Base-by-base conservation (phyloP, 2,329 filamentous ascomycete species). In the Juglanconis oblonga region DNA sequence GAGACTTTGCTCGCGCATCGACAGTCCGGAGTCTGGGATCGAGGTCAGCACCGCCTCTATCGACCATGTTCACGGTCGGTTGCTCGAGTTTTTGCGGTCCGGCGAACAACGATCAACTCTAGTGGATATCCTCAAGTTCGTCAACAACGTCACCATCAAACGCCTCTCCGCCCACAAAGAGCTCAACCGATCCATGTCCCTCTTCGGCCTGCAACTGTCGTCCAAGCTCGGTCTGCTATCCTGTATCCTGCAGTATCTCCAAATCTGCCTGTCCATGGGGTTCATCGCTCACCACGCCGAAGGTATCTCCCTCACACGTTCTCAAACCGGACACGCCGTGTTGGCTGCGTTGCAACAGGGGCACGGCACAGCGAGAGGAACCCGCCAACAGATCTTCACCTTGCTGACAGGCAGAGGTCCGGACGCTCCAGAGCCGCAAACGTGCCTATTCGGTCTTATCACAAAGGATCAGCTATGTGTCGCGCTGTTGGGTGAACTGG, bases 81-180 rank as follows among this genome's bases (percentile, higher is more conserved):
- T 5, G 64, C 71, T 52, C 63, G 63, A 10, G 6, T n/a, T 31
- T n/a, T 53, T 47, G 45, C 35, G 45, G n/a, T 7, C 8, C 8
- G 52, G 55, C 13, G 11, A 56, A 3, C 4, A 24, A 9, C 8
- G 14, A 9, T 17, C 45, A 7, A 5, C 44, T 49, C 9, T 32
- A 3, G 17, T 51, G 24, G 50, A 67, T 2, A 32, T 69, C 40
- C 66, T 80, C 44, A 62, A 67, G 1, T 72, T 81, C 53, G 64
- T 81, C 31, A 76, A 79, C 56, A 78, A 79, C 62, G 57, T 81
- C 13, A 65, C 69, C 32, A 67, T 75, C 48, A 71, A 70, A 48
- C 65, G 77, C 9, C 65, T 70, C 3, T 61, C 62, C 7, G 59
- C 67, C 24, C 64, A 63, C 17, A 47, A 54, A 17, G 54, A n/a